These are phyloP conservation scores for Leptographium lundbergii DNA, from an alignment of 2,329 filamentous ascomycete species.

Conservation along the genomic window DNA sequence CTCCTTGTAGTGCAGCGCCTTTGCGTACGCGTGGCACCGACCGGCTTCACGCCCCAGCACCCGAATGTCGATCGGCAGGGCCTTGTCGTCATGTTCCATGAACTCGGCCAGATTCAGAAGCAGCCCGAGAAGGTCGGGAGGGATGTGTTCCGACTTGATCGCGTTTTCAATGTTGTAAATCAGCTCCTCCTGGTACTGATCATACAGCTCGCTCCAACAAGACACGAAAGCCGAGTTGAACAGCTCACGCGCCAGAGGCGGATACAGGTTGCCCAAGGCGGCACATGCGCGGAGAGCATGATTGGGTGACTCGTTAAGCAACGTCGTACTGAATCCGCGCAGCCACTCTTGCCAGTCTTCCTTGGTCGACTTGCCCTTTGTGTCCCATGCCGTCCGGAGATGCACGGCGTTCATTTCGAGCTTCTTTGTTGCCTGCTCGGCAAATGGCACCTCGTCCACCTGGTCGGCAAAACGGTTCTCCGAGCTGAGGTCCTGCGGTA, in stretches of 20 bases:
- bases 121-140: conserved; percentile 87
- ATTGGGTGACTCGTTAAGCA: conserved; percentile 90
- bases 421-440: conserved; percentile 83
- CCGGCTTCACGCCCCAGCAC: conserved; percentile 89
- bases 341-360: conserved; percentile 99
- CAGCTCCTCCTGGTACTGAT: conserved; percentile 92
- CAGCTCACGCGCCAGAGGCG: conserved; percentile 79
- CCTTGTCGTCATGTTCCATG: conserved; percentile 99
- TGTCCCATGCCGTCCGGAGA: conserved; percentile 94
- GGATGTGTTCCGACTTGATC: conserved; percentile 88
- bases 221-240: conserved; percentile 99
- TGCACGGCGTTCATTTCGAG: conserved; percentile 96
- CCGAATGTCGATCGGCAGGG: conserved; percentile 90
- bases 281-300: conserved; percentile 90
- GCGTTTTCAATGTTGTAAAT: conserved; percentile 93
- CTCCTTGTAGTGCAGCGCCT: conserved; percentile 97
- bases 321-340: conserved; percentile 85
- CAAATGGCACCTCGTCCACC: conserved; percentile 66
- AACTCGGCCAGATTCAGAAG: conserved; percentile 95
- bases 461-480: conserved; percentile 69
- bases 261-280: conserved; percentile 78
- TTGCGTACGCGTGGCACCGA: conserved; percentile 95
- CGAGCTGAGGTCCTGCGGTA: conserved; percentile 90
- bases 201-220: conserved; percentile 96
- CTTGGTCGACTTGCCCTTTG: conserved; percentile 88